Base-by-base conservation (phyloP, 768 basidiomycete species). In the Holtermannia corniformis region DNA sequence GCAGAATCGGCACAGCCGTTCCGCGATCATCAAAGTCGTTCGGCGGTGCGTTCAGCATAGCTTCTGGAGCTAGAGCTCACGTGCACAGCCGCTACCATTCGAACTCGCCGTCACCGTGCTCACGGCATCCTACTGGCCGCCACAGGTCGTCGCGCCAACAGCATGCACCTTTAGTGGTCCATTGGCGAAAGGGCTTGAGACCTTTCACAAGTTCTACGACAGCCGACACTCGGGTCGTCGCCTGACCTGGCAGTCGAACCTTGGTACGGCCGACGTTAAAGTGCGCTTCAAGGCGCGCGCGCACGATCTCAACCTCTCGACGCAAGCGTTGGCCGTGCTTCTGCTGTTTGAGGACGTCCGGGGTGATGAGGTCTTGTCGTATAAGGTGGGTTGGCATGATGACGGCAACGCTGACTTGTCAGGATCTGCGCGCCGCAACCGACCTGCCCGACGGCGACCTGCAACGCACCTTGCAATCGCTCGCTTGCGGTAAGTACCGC, bases 51-150 rank as follows among this genome's bases (percentile, higher is more conserved):
- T 73, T 1, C 4, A 19, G 26, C 21, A 46, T 21, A 44, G 4
- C 44, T 12, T 20, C 37, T 16, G 14, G 23, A 49, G 21, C 11
- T 45, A 24, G 19, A 11, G 12, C 44, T 45, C 19, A 48, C 23
- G 25, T 4, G 47, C n/a, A 27, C 61, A 95, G 89, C 70, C 80
- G 7, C 83, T 84, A 2, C 77, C 80, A 3, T 78, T 92, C 59
- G 87, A 93, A 40, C 78, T 96, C 32, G 82, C 80, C 0, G 89
- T 96, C 41, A 91, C 78, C 4, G 85, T 99, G 46, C 90, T 96
- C 81, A 97, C 95, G 0, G 87, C 92, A 1, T 93, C 91, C 3
- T 88, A 87, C 72, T 99, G 95, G 95, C 95, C 95, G 0, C 85
- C 84, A 1, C 79, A 83, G 54, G 77, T 80, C 2, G 72, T 78